phyloP scores from a whole-genome alignment of 148 eudicot species.

The Chenopodium suecicum region DNA sequence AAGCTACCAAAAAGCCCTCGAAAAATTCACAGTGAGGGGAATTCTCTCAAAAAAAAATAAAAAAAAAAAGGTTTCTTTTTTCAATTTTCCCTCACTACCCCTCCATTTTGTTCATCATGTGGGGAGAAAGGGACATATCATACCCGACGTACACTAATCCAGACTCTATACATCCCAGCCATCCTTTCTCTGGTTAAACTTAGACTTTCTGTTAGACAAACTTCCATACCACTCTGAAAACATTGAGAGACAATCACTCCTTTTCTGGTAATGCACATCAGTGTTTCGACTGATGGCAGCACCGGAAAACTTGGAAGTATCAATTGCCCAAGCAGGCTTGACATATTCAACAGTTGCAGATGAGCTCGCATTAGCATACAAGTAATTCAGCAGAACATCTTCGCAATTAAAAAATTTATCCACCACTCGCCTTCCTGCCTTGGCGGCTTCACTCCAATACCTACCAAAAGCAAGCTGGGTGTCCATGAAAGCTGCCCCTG shows the following conservation, averaged over 20 bases:
- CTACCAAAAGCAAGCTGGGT: slow-evolving; percentile 49
- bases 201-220: slow-evolving; percentile 52
- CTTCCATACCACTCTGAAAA: slow-evolving; percentile 71
- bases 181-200: slow-evolving; percentile 61
- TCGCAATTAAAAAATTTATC: slow-evolving; percentile 80
- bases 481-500: slow-evolving; percentile 94
- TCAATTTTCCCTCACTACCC: neutral
- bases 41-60: neutral
- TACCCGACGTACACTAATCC: slow-evolving; percentile 9
- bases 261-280: slow-evolving; percentile 59
- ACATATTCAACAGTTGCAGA: slow-evolving; percentile 69
- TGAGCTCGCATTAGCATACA: slow-evolving; percentile 78
- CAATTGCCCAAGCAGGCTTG: slow-evolving; percentile 82
- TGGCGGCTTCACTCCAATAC: slow-evolving; percentile 84
- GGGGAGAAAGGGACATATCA: slow-evolving; percentile 1
- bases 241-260: slow-evolving; percentile 63
- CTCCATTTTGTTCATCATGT: neutral
- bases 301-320: slow-evolving; percentile 76
- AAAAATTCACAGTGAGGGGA: slow-evolving; percentile 12
- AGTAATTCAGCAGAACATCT: slow-evolving; percentile 87
- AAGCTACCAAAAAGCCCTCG: neutral
- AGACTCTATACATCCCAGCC: slow-evolving; percentile 88
- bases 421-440: slow-evolving; percentile 62
- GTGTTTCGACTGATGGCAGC: slow-evolving; percentile 84
- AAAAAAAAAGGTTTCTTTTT: neutral